Evolutionary conservation across 768 basidiomycete species (phyloP).

Genomic region (Naganishia onofrii): DNA sequence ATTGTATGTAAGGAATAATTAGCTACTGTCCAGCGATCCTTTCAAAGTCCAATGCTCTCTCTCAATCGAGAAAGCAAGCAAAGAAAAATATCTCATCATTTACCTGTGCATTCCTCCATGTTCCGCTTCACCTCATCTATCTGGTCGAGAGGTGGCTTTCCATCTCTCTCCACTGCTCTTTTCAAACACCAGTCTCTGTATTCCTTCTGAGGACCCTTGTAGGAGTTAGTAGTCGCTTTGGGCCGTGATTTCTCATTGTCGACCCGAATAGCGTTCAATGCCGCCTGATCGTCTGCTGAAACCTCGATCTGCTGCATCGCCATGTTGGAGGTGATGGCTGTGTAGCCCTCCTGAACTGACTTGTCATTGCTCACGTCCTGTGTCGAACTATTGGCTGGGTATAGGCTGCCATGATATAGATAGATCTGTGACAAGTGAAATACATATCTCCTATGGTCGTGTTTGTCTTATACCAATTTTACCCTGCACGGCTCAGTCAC

Average conservation of each 20-base stretch:
- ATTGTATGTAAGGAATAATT: background rate
- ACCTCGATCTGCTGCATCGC: background rate
- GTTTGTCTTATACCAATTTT: background rate
- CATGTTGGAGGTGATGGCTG: background rate
- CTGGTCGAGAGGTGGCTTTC: background rate
- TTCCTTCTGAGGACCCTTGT: background rate
- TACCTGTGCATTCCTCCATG: background rate
- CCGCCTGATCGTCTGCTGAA: background rate
- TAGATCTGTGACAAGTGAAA: background rate
- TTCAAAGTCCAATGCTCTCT: too few species aligned
- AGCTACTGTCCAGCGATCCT: background rate
- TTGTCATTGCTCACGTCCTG: background rate
- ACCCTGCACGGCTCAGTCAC: background rate
- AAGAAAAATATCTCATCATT: background rate
- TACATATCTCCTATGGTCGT: background rate
- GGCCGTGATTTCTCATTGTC: background rate
- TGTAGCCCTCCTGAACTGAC: background rate
- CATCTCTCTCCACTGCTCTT: background rate
- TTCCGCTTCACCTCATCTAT: background rate
- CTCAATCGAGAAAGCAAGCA: too few species aligned
- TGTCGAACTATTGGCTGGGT: too few species aligned
- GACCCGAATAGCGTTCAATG: background rate
- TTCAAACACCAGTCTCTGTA: background rate
- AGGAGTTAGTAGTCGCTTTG: background rate
- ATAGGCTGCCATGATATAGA: background rate